These are phyloP conservation scores for Botrytis galanthina DNA, from an alignment of 2,329 filamentous ascomycete genomes.

Conservation along the genomic window DNA sequence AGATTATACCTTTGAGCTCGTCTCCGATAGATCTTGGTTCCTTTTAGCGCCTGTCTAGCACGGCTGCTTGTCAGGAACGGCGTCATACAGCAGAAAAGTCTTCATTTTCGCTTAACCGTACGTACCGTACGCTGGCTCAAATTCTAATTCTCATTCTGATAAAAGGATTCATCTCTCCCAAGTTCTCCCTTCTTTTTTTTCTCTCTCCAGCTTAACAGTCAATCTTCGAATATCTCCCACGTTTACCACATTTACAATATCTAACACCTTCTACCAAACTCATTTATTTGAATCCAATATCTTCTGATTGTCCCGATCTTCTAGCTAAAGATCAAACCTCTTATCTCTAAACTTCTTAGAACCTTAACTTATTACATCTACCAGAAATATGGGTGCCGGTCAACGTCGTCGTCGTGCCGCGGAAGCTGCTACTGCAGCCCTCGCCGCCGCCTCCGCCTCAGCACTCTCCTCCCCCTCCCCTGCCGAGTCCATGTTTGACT, in stretches of 20 bases:
- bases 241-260: not conserved
- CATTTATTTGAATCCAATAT: not conserved
- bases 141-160: not conserved
- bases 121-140: not conserved
- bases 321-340: not conserved
- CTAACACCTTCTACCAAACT: not conserved
- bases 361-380: not conserved
- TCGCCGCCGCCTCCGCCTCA: not conserved
- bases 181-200: not conserved
- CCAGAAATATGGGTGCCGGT: not conserved
- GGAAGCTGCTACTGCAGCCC: not conserved
- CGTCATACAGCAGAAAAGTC: not conserved
- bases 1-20: not conserved
- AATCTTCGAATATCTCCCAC: not conserved
- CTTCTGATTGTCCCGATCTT: not conserved
- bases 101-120: not conserved
- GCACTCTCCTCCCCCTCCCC: fast-evolving
- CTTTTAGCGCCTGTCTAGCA: not conserved
- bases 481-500: not conserved
- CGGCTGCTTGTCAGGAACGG: not conserved
- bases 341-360: not conserved
- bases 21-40: not conserved
- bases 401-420: not conserved
- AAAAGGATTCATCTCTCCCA: not conserved
- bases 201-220: not conserved